Evolutionary conservation across 2,329 filamentous ascomycete species (phyloP), one percentile per base, ranked within the genome.

Genomic region (Exophiala xenobiotica): DNA sequence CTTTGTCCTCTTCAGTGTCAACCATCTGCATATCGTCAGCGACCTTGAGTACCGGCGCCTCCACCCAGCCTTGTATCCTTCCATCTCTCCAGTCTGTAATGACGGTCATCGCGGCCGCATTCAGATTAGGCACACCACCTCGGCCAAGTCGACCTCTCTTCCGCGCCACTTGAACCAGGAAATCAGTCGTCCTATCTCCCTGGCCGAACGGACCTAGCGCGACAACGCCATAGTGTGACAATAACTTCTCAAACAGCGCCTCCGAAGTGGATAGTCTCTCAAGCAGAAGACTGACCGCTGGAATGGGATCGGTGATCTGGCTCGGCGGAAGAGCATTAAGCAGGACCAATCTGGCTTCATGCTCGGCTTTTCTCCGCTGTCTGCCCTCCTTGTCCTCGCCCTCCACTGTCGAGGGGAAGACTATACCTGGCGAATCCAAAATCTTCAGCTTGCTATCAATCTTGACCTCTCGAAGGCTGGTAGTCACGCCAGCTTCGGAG

Each of bases 11-110:
- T 6, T 65, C 68, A 38, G 68, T 69, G 57, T 67, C 57, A 41
- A 64, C 53, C 38, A 70, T 68, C 37, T 68, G 64, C 57, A 59
- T 49, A 38, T 67, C 65, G 16, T 68, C 64, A n/a, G 77, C 76
- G 39, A 86, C 78, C 14, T 80, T 73, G 53, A 89, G 71, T 27
- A 79, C 78, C 6, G 91, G 90, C 2, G 90, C 81, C 62, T 90
- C 87, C 41, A 85, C 81, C 91, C 91, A 96, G 51, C 91, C 91
- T 71, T 95, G 90, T 63, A 99, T 95, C 46, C 93, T 83, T 20
- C 91, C 92, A 68, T 97, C 92, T 61, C 93, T 82, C 89, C 93
- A 95, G 74, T 99, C 93, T n/a, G 85, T 93, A 51, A 99, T 83
- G 49, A 99, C 91, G 0, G 89, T 87, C 80, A 93, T 92, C 57